Base-by-base conservation (phyloP, 2,329 filamentous ascomycete genomes). In the Calonectria fujianensis region DNA sequence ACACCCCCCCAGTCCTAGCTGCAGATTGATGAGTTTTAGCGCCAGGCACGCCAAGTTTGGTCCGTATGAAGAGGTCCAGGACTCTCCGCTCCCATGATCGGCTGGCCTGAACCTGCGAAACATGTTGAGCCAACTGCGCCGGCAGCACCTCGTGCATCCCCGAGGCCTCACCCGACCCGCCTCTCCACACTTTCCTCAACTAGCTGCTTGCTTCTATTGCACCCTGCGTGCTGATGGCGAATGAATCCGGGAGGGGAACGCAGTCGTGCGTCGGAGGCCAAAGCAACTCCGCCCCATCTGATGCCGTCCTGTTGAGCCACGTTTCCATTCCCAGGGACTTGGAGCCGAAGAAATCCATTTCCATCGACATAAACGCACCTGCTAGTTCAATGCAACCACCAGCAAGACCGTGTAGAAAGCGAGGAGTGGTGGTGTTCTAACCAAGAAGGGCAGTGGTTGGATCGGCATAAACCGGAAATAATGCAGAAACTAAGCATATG, bases 111-210 rank as follows among this genome's bases (percentile, higher is more conserved):
- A 74, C 69, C 79, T 81, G 76, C 79, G 76, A 77, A 75, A 77
- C 77, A 75, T 76, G 74, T 75, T 77, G 74, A 68, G 73, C 76
- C 68, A 78, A 67, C 72, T 74, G 64, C 69, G 61, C 76, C 79
- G 79, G 79, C 73, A 76, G 77, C 67, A 80, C 45, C 52, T 77
- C 64, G 67, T 79, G 77, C 79, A 76, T 80, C 79, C 78, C 79
- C 79, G 77, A 52, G 65, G 66, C 70, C 73, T 77, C 77, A 61
- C 70, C 69, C 73, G 65, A 69, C 75, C 77, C 75, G 77, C 79
- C 76, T 77, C 68, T 74, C 72, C 76, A 63, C 70, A 69, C 69
- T 70, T 54, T 65, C 41, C 74, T 66, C 66, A 61, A 75, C 59
- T 73, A 61, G 37, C 37, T 63, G 63, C 54, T 73, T 69, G 48